Base-by-base conservation (phyloP, 169 alveolate species). In the Plasmodium vivax region DNA sequence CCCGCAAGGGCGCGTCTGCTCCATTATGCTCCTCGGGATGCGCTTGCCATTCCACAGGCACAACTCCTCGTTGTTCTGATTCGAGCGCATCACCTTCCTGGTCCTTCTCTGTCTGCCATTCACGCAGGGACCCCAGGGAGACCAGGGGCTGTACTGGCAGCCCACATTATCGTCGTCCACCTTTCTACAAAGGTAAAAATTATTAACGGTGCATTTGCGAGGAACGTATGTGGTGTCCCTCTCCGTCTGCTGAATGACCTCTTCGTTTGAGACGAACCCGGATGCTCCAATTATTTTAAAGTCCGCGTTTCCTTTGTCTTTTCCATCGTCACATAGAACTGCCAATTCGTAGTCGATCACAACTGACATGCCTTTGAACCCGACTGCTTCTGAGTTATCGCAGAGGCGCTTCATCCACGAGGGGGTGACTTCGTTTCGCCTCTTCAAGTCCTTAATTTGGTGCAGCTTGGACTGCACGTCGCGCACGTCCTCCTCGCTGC, bases 341-440 rank as follows among this genome's bases (percentile, higher is more conserved):
- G 92, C 91, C 54, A 90, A 30, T 51, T 90, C 94, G n/a, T 90
- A 90, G 36, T 90, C 94, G 12, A 90, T 90, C 19, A 90, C 82
- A 36, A 90, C 94, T 2, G 94, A 90, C 94, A 90, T 90, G 43
- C 83, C 41, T 90, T 90, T 90, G 82, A 90, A 90, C 16, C 94
- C 94, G 23, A 38, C 14, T 30, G 80, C 84, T 41, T 62, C 45
- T 12, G 94, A 90, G 62, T 90, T 68, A 47, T 90, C 94, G 68
- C 94, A 90, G 10, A 90, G 58, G 45, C 82, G 81, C 38, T 90
- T 54, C 4, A 90, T 71, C 94, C 94, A 90, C 51, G 58, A 19
- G 0, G 94, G 94, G 16, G 94, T 90, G 8, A 68, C 88, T 81
- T 41, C 51, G n/a, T 14, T 80, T 0, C 84, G 68, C 23, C 23